Evolutionary conservation across 2,329 filamentous ascomycete genomes (phyloP), one percentile per base, ranked within the genome.

Genomic region (Ploettnerulaceae sp.): DNA sequence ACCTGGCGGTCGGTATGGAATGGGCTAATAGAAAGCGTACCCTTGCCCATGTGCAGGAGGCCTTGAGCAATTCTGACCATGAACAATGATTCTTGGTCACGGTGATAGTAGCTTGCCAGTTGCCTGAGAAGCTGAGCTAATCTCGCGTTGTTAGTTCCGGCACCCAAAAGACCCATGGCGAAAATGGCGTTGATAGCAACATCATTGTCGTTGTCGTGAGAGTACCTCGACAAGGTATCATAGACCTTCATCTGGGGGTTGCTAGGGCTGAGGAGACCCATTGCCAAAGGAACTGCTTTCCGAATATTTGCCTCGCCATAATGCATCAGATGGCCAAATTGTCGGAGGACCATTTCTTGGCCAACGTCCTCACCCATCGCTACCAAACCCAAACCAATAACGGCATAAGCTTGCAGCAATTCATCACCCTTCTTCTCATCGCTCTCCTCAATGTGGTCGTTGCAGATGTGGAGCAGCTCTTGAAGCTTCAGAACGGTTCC

Each of bases 171-270:
- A 69, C 93, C 93, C 93, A 98, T 98, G 57, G 93, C 90, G 63
- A 98, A 98, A 64, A 98, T 98, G 61, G 93, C 89, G 64, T 97
- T 98, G 68, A 98, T 86, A 29, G 93, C 93, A 36, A 98, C 93
- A 62, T 98, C 93, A 53, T 91, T 94, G 70, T 98, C 93, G 58
- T 93, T 98, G 72, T 98, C 93, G 77, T 98, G 93, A 55, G 86
- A 94, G 76, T 98, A 98, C 63, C 93, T 79, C 41, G 93, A 98
- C 8, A 98, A 75, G 0, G 93, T 98, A 67, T 98, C 93, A 72
- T 98, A 98, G 37, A 98, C 87, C 76, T 97, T 98, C 91, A 98
- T 98, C 67, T 98, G 94, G 8, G 93, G 93, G 71, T 98, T 98
- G 71, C 89, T 96, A 9, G 94, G 89, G 69, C 88, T 95, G 64